phyloP scores from a whole-genome alignment of 2,329 filamentous ascomycete species.

The Dactylellina haptotyla region DNA sequence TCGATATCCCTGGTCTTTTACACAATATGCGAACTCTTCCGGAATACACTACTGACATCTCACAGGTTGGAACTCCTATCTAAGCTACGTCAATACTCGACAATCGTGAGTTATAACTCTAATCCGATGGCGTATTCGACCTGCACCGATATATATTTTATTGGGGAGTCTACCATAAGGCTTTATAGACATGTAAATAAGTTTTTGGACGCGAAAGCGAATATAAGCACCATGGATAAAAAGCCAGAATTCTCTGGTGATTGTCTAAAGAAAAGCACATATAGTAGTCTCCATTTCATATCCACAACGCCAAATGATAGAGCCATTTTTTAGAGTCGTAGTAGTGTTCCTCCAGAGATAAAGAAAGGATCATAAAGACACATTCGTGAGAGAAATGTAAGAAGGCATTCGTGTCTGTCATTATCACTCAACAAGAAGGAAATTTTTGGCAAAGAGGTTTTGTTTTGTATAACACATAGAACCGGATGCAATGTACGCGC shows the following conservation, averaged over 20 bases:
- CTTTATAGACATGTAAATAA: conserved; percentile 9
- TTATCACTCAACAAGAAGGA: conserved; percentile 25
- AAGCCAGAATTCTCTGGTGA: conserved; percentile 16
- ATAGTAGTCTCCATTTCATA: conserved; percentile 39
- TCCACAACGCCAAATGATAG: conserved; percentile 52
- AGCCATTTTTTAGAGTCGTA: conserved; percentile 22
- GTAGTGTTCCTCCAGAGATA: conserved; percentile 24
- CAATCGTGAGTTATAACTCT: no score
- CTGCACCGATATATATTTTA: neutral
- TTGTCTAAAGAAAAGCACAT: conserved; percentile 47
- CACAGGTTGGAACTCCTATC: conserved; percentile 71
- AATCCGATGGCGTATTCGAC: no score
- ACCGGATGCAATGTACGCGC: conserved; percentile 18
- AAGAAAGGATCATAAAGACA: conserved; percentile 28
- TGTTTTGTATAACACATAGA: conserved; percentile 14
- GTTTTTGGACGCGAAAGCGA: neutral
- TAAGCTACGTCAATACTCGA: conserved; percentile 71
- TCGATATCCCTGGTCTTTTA: conserved; percentile 58
- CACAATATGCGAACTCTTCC: neutral
- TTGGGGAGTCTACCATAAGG: neutral
- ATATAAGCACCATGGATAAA: conserved; percentile 12
- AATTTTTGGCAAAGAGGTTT: conserved; percentile 2
- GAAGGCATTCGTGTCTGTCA: conserved; percentile 18
- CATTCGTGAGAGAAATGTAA: conserved; percentile 20
- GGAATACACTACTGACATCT: neutral